Conservation (phyloP, 345 rosid genomes). For the Viola odorata region DNA sequence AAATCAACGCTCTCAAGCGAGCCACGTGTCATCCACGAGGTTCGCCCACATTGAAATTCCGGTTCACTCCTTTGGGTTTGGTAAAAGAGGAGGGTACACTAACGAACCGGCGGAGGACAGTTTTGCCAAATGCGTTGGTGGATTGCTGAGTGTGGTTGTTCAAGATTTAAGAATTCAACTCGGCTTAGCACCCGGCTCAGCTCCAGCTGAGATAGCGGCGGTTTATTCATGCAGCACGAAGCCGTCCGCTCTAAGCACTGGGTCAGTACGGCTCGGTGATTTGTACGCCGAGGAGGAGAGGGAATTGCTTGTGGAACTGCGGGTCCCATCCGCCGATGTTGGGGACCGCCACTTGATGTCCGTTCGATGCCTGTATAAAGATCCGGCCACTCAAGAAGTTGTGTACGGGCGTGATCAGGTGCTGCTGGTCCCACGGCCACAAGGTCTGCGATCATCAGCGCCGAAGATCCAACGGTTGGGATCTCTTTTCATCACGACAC, state of each 20-base stretch:
- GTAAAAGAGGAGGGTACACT: constrained; percentile 21
- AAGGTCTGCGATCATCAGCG: constrained; percentile 19
- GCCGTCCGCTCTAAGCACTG: constrained; percentile 16
- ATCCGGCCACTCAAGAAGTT: constrained; percentile 25
- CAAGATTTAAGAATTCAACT: constrained; percentile 29
- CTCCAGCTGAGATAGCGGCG: constrained; percentile 22
- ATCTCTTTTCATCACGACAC: constrained; percentile 16
- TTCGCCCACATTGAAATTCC: constrained; percentile 30
- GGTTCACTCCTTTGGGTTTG: constrained; percentile 26
- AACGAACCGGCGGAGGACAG: constrained; percentile 48
- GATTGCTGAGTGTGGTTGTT: constrained; percentile 24
- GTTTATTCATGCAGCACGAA: constrained; percentile 17
- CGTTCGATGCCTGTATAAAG: constrained; percentile 25
- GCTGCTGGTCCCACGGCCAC: constrained; percentile 22
- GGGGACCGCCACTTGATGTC: constrained; percentile 32
- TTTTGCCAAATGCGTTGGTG: constrained; percentile 47
- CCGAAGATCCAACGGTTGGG: constrained; percentile 16
- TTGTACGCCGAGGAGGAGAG: constrained; percentile 30
- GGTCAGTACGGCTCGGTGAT: constrained; percentile 23
- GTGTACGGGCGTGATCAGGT: constrained; percentile 30
- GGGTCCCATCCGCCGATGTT: constrained; percentile 18
- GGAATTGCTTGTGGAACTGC: constrained; percentile 22
- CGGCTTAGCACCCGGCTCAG: constrained; percentile 22
- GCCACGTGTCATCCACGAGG: constrained; percentile 20
- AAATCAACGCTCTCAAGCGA: constrained; percentile 11